A percentile compares a stretch with the other conserved stretches of the same genome.
These are phyloP conservation scores for Logfia minima DNA, from an alignment of 129 eudicot species.

Conservation along the genomic window DNA sequence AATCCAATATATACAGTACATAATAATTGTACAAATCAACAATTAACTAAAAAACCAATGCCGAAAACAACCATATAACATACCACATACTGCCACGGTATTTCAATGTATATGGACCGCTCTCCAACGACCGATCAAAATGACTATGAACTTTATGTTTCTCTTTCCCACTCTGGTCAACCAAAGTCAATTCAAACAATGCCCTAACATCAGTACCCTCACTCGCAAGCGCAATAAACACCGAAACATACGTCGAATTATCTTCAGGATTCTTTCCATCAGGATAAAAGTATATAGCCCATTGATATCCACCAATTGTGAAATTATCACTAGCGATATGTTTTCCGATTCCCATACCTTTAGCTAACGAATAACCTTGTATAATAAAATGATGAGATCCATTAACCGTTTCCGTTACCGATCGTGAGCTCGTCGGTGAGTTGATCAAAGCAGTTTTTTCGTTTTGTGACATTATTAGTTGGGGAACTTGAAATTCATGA, in stretches of 20 bases:
- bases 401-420: background rate
- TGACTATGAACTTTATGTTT: constrained; percentile 10
- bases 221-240: constrained; percentile 4
- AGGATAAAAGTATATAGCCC: constrained; percentile 1
- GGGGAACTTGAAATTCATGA: background rate
- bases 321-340: constrained; percentile 6
- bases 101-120: constrained; percentile 1
- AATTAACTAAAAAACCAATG: background rate
- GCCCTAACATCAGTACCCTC: constrained; percentile 5
- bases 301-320: background rate
- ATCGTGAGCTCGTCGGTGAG: background rate
- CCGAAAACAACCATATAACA: background rate
- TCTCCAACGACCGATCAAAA: constrained; percentile 1
- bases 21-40: background rate
- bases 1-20: too few relatives aligned
- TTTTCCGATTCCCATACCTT: constrained; percentile 2
- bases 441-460: background rate
- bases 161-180: background rate
- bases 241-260: background rate
- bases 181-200: background rate
- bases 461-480: background rate
- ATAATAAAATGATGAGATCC: background rate
- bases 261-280: background rate
- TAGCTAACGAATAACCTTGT: constrained; percentile 3
- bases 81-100: constrained; percentile 4